Base-by-base conservation (phyloP, 805 yeast genomes). In the Metschnikowia chrysomelidarum region DNA sequence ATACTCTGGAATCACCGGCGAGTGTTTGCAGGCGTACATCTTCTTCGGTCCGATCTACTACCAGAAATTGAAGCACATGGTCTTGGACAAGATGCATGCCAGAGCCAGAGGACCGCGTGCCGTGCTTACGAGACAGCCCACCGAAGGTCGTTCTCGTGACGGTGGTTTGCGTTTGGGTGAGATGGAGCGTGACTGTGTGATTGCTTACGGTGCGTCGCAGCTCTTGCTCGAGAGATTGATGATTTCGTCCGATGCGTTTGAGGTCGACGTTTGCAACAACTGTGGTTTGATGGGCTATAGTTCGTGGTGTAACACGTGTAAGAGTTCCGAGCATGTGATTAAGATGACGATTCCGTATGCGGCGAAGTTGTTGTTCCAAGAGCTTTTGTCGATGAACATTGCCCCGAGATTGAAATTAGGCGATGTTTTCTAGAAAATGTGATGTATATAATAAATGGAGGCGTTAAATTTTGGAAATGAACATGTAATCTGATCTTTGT, bases 61-160 rank as follows among this genome's bases (percentile, higher is more conserved):
- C 62, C 98, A 93, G 66, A 93, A 93, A 58, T 78, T 93, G 72
- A 93, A 93, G 74, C 98, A 93, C 64, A 93, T 93, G 98, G 98
- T 93, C 30, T 63, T 93, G 64, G 98, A 93, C 66, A 93, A 93
- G 65, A 93, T 93, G 98, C 98, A 93, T 57, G 98, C 98, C 1
- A 85, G 98, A 73, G 97, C 98, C 2, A 80, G 98, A 60, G 98
- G 98, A 34, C 98, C 98, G 38, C 79, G 98, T 51, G 98, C 98
- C 0, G 98, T 93, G 9, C 72, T 93, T 40, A 93, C 98, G 7
- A 80, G 98, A 64, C 98, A 93, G 65, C 47, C 47, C 12, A 91
- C 98, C 0, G 98, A 93, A 64, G 98, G 98, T 75, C 78, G 98
- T 64, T 87, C 97, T 2, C 78, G 98, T 64, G 98, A 93, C 64